A percentile compares a stretch with the other conserved stretches of the same genome.
Conservation (phyloP, 2,329 filamentous ascomycete genomes). For the Pseudogymnoascus sp. region DNA sequence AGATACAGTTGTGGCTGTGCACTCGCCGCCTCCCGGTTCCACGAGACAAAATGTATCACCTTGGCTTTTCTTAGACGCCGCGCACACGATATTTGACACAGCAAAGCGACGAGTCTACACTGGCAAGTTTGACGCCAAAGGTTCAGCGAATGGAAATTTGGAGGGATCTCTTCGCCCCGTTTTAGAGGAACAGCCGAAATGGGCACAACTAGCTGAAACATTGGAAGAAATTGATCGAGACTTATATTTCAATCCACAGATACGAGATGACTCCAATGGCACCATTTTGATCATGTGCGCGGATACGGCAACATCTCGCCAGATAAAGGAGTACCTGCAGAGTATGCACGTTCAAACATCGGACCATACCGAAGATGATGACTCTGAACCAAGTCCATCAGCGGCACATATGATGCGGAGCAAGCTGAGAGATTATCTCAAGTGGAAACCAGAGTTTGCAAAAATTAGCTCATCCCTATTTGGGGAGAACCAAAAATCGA, state of each 20-base stretch:
- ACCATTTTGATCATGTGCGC: conserved; percentile 93
- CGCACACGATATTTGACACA: conserved; percentile 86
- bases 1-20: conserved; percentile 86
- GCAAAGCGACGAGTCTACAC: conserved; percentile 83
- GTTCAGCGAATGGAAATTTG: conserved; percentile 33
- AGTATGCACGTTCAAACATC: conserved; percentile 68
- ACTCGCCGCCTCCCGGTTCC: conserved; percentile 79
- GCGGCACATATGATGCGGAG: conserved; percentile 84
- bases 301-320: conserved; percentile 74
- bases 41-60: conserved; percentile 84
- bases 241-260: conserved; percentile 68
- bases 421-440: conserved; percentile 75
- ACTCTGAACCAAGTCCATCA: conserved; percentile 51
- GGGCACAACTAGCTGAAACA: conserved; percentile 79
- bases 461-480: conserved; percentile 75
- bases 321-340: conserved; percentile 83
- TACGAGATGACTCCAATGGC: conserved; percentile 79
- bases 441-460: conserved; percentile 84
- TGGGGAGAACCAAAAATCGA: conserved; percentile 67
- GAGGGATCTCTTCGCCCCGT: conserved; percentile 57
- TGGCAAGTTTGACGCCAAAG: conserved; percentile 54
- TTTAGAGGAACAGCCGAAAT: conserved; percentile 91
- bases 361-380: conserved; percentile 31
- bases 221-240: conserved; percentile 90
- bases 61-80: conserved; percentile 92